Base-by-base conservation (phyloP, 495 filamentous ascomycete genomes). In the Daldinia grandis region DNA sequence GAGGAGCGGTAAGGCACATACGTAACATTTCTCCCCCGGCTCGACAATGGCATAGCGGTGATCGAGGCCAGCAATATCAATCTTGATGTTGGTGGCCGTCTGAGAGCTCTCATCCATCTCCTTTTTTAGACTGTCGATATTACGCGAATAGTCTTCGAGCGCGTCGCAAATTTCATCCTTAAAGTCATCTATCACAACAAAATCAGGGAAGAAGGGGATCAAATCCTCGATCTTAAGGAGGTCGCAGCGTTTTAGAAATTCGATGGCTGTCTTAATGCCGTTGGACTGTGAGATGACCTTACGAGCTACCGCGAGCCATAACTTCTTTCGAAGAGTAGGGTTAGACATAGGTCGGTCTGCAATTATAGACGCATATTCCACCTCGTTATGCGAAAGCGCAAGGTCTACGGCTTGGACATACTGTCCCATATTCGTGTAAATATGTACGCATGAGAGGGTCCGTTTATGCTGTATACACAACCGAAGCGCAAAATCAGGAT, bases 111-210 rank as follows among this genome's bases (percentile, higher is more conserved):
- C 94, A 77, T 99, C 96, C 96, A 98, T 99, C 77, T 98, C 95
- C 64, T 90, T 87, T 57, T 94, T 92, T n/a, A 99, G 81, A 1
- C 81, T 84, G 71, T 98, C 95, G 74, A 99, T 99, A 65, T 92
- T 90, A 7, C 91, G 89, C 40, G 88, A 91, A 80, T 99, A 98
- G 27, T 94, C 90, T 79, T 99, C 96, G 4, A 99, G 84, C 2
- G 95, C 95, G 0, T 88, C 84, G 82, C 95, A 99, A 24, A 99
- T 98, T 75, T 98, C 96, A 57, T 97, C 93, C 77, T 99, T 98
- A 84, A 99, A 98, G 79, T 97, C 93, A 74, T 99, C 95, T 61
- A 99, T 98, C 53, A 97, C 91, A n/a, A 98, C 93, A 70, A 99
- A 99, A 76, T 99, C 95, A 0, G 95, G 96, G 82, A 99, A 99